Evolutionary conservation across 768 basidiomycete genomes (phyloP).

Genomic region (Sarcodon aspratus): DNA sequence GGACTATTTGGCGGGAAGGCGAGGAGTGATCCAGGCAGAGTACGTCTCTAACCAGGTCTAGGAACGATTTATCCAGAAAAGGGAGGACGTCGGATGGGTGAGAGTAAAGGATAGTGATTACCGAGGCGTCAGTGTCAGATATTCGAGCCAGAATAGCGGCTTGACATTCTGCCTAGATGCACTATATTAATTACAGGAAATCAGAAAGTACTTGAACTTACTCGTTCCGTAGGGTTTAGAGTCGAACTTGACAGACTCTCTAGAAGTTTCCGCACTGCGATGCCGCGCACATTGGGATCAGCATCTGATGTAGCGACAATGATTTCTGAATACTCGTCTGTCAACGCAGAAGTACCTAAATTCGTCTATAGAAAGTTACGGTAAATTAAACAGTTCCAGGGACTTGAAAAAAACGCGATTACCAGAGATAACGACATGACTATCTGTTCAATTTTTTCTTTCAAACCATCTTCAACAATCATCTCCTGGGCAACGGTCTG

Average conservation of each 20-base stretch:
- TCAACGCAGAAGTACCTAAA: neutral
- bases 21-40: conserved; percentile 21
- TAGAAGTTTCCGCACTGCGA: conserved; percentile 49
- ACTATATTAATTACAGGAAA: neutral
- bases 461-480: conserved; percentile 15
- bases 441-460: conserved; percentile 39
- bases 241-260: conserved; percentile 19
- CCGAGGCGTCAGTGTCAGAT: conserved; percentile 46
- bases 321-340: conserved; percentile 18
- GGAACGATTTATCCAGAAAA: conserved; percentile 27
- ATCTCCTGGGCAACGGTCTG: conserved; percentile 27
- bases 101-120: conserved; percentile 61
- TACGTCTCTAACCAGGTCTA: conserved; percentile 36
- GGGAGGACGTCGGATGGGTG: conserved; percentile 34
- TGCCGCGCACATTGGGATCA: conserved; percentile 45
- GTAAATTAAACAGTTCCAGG: too few species aligned
- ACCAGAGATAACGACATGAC: conserved; percentile 51
- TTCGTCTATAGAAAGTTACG: neutral
- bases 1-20: conserved; percentile 34
- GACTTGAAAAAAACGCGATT: conserved; percentile 5
- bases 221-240: conserved; percentile 30
- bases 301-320: conserved; percentile 47
- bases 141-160: conserved; percentile 59
- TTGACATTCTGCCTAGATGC: conserved; percentile 37
- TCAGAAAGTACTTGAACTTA: conserved; percentile 14